phyloP scores from a whole-genome alignment of 768 basidiomycete species.

The Myochromella boudieri region DNA sequence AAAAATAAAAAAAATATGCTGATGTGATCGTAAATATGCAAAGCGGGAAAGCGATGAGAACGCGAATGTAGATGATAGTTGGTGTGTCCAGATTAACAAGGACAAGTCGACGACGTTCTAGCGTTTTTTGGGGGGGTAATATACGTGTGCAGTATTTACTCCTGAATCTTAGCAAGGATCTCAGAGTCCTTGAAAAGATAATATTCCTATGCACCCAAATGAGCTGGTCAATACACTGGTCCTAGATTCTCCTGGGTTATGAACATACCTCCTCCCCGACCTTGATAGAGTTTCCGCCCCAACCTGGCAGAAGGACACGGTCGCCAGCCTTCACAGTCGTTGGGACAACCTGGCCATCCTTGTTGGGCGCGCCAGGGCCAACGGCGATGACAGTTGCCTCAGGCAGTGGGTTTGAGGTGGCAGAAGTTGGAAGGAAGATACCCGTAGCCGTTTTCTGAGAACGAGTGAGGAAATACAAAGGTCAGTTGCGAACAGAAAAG shows the following conservation, averaged over 20 bases:
- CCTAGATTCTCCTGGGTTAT: background rate
- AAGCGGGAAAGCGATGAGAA: background rate
- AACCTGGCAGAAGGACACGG: conserved; percentile 90
- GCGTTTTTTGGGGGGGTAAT: background rate
- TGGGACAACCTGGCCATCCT: conserved; percentile 76
- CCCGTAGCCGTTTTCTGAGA: conserved; percentile 97
- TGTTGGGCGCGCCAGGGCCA: conserved; percentile 91
- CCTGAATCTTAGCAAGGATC: conserved; percentile 94
- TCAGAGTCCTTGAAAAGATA: conserved; percentile 92
- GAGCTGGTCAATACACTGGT: background rate
- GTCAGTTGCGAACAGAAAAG: conserved; percentile 1
- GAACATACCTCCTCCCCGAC: conserved; percentile 89
- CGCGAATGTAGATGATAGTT: conserved; percentile 1
- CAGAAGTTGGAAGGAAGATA: conserved; percentile 92
- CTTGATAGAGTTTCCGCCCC: conserved; percentile 96
- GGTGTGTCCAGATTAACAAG: conserved; percentile 1
- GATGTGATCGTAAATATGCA: conserved; percentile 9
- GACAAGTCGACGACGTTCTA: background rate
- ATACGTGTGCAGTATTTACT: conserved; percentile 51
- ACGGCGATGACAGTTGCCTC: conserved; percentile 96
- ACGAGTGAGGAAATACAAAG: too few species aligned
- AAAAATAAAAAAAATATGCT: background rate
- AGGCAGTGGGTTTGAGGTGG: conserved; percentile 83
- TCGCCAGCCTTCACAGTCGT: conserved; percentile 85
- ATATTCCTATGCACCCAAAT: conserved; percentile 75